These are phyloP conservation scores for Castanea sativa DNA, from an alignment of 306 rosid species.

Conservation along the genomic window DNA sequence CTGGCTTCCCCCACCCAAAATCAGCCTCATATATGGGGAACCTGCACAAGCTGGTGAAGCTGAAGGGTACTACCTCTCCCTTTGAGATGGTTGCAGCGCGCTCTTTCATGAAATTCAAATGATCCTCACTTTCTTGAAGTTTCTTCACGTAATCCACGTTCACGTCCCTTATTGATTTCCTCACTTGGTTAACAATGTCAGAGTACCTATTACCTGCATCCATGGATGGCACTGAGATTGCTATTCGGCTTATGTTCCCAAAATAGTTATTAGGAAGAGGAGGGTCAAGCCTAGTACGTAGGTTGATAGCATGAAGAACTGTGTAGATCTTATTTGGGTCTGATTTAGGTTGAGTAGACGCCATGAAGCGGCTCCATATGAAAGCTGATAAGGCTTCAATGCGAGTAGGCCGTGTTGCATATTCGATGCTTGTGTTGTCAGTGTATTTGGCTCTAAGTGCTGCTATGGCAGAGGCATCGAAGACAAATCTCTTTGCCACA, in stretches of 20 bases:
- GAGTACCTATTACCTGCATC: not conserved
- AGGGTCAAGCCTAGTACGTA: constrained; percentile 11
- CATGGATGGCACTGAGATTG: not conserved
- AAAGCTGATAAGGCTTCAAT: constrained; percentile 16
- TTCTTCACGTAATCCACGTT: not conserved
- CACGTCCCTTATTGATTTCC: not conserved
- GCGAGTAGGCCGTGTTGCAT: not conserved
- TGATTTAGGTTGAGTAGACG: not conserved
- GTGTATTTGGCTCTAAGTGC: constrained; percentile 8
- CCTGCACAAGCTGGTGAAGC: constrained; percentile 14
- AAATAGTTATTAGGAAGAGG: not conserved
- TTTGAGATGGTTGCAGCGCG: not conserved
- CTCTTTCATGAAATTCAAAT: not conserved
- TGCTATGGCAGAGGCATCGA: constrained; percentile 16
- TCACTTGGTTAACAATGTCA: constrained; percentile 2
- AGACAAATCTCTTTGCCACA: constrained; percentile 21
- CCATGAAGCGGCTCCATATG: constrained; percentile 17
- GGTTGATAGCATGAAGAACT: constrained; percentile 20
- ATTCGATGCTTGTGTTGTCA: not conserved
- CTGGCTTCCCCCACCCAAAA: constrained; percentile 48
- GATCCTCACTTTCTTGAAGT: constrained; percentile 4
- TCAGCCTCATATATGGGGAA: constrained; percentile 31
- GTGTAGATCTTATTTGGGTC: not conserved
- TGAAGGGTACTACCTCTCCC: not conserved
- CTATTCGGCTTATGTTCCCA: constrained; percentile 4